Conservation (phyloP, 140 eudicot species). For the Oenanthe javanica region DNA sequence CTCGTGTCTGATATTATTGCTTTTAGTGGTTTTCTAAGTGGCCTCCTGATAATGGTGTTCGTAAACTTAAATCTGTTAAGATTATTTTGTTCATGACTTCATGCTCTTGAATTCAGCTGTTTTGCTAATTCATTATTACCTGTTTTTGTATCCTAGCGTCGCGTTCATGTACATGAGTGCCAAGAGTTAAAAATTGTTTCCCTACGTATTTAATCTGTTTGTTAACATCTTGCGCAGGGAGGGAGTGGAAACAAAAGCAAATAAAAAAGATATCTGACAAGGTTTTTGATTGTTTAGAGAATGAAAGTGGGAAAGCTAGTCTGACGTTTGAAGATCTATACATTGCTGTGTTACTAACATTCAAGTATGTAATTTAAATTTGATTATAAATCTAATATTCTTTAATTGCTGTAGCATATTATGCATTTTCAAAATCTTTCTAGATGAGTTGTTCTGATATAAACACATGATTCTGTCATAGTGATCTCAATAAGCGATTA, state of each 20-base stretch:
- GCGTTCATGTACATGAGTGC: neutral
- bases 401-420: neutral
- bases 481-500: conserved; percentile 40
- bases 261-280: conserved; percentile 57
- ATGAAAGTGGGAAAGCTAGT: conserved; percentile 38
- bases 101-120: neutral
- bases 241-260: conserved; percentile 75
- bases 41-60: neutral
- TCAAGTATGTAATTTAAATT: conserved; percentile 41
- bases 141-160: neutral
- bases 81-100: no score
- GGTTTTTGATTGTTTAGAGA: conserved; percentile 56
- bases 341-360: conserved; percentile 78
- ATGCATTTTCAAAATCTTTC: neutral
- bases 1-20: neutral
- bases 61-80: no score
- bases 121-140: neutral
- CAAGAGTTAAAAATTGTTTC: neutral
- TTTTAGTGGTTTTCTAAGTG: neutral
- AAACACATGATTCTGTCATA: neutral
- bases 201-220: neutral
- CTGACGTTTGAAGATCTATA: conserved; percentile 75
- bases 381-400: neutral
- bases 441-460: no score
- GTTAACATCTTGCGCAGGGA: conserved; percentile 34